Percentiles rank a stretch among this genome's conserved stretches.
phyloP scores from a whole-genome alignment of 2,329 filamentous ascomycete species.

The Clonostachys byssicola region DNA sequence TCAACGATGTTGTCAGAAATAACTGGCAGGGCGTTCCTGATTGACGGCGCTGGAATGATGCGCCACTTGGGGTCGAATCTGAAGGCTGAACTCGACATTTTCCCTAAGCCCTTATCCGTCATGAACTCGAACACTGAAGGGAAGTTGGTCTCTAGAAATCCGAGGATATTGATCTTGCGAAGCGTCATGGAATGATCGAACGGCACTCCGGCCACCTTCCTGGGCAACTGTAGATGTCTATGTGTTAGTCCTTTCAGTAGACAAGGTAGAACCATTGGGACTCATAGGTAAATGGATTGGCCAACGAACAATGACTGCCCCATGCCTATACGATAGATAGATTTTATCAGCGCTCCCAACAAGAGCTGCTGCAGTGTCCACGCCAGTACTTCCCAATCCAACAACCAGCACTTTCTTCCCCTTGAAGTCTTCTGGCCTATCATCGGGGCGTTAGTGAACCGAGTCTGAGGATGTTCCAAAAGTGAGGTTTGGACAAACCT shows the following conservation, averaged over 20 bases:
- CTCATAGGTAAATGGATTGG: not conserved
- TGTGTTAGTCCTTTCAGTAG: no score
- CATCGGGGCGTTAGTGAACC: not conserved
- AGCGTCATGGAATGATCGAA: constrained; percentile 25
- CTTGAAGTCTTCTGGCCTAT: constrained; percentile 21
- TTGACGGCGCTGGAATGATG: constrained; percentile 14
- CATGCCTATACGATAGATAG: not conserved
- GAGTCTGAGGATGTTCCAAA: not conserved
- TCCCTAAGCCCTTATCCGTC: constrained; percentile 8
- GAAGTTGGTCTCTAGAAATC: constrained; percentile 16
- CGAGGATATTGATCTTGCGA: constrained; percentile 19
- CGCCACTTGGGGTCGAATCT: constrained; percentile 18
- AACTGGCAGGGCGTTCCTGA: constrained; percentile 14
- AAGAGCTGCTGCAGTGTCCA: constrained; percentile 20
- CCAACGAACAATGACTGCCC: constrained; percentile 1
- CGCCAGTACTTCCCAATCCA: constrained; percentile 31
- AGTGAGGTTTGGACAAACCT: not conserved
- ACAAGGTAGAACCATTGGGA: no score
- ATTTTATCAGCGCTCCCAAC: constrained; percentile 11
- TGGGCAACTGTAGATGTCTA: constrained; percentile 12
- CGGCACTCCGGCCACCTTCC: constrained; percentile 22
- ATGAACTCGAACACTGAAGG: constrained; percentile 11
- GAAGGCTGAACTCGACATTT: not conserved
- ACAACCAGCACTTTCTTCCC: constrained; percentile 36
- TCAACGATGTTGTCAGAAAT: constrained; percentile 17